A percentile compares a stretch with the other conserved stretches of the same genome.
These are phyloP conservation scores for Phialophora expanda DNA, from an alignment of 2,329 filamentous ascomycete species.

Conservation along the genomic window DNA sequence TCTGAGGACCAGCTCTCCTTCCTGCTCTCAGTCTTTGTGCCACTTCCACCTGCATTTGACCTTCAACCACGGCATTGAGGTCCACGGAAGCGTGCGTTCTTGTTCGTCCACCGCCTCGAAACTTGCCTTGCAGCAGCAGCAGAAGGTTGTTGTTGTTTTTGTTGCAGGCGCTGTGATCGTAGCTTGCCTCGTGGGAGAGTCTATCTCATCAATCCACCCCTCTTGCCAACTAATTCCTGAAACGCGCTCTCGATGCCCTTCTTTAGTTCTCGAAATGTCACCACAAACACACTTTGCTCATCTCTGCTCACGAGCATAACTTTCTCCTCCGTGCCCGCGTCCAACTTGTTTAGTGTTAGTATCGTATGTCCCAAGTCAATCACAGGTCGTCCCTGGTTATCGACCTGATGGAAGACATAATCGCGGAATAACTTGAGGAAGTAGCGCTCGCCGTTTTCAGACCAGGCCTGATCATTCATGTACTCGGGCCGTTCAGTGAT, in stretches of 20 bases:
- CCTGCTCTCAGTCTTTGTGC: background rate
- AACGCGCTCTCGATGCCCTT: conserved; percentile 66
- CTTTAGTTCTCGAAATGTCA: conserved; percentile 89
- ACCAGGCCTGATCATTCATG: conserved; percentile 78
- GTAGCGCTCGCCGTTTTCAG: conserved; percentile 90
- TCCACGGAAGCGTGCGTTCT: background rate
- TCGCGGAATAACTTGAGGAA: conserved; percentile 94
- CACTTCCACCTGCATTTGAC: background rate
- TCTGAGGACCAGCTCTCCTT: background rate
- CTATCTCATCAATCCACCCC: conserved; percentile 35
- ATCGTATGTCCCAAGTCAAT: conserved; percentile 88
- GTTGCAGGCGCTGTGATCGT: background rate
- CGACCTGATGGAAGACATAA: conserved; percentile 96
- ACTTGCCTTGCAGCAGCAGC: background rate
- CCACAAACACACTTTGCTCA: conserved; percentile 84
- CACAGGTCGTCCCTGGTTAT: conserved; percentile 79
- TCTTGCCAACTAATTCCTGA: conserved; percentile 56
- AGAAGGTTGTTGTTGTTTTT: background rate
- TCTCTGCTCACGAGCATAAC: conserved; percentile 86
- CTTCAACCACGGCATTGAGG: background rate
- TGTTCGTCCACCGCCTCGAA: background rate
- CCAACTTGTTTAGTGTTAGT: conserved; percentile 85
- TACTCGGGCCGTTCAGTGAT: conserved; percentile 90
- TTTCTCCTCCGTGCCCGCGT: conserved; percentile 85
- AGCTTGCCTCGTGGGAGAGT: background rate